These are phyloP conservation scores for Obelidium mucronatum DNA, from an alignment of 192 early-diverging fungal genomes.

Conservation along the genomic window DNA sequence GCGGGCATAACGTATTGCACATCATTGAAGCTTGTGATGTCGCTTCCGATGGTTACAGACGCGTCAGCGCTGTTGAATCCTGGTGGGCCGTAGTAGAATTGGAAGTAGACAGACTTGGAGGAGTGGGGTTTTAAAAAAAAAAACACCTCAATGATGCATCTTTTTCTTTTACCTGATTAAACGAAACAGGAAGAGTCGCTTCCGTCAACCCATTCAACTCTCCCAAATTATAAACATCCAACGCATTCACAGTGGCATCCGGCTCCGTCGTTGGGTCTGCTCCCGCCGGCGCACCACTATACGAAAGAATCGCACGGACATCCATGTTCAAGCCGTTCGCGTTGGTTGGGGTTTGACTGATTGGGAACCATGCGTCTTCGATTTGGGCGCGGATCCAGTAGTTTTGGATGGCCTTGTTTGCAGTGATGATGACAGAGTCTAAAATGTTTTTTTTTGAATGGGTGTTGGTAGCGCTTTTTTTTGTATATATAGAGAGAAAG, in stretches of 20 bases:
- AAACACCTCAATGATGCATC: no score
- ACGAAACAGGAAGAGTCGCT: not conserved
- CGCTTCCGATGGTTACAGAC: not conserved
- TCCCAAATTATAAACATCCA: conserved; percentile 17
- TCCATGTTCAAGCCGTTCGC: conserved; percentile 9
- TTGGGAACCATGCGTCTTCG: not conserved
- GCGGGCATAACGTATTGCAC: not conserved
- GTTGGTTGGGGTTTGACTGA: not conserved
- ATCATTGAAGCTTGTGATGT: not conserved
- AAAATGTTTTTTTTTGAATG: no score
- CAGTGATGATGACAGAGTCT: conserved; percentile 14
- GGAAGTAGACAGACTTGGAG: not conserved
- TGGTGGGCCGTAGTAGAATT: conserved; percentile 11
- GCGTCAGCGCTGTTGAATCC: not conserved
- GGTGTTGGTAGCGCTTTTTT: no score
- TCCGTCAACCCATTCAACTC: conserved; percentile 26
- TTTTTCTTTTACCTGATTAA: no score
- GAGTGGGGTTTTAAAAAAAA: no score
- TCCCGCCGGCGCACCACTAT: not conserved
- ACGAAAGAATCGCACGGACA: conserved; percentile 9
- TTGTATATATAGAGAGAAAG: no score
- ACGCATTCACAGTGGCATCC: not conserved
- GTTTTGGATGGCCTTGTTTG: not conserved
- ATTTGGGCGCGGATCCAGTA: conserved; percentile 21
- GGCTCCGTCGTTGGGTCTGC: not conserved